Evolutionary conservation across 2,329 filamentous ascomycete species (phyloP).

Genomic region (Neophaeococcomyces mojaviensis): DNA sequence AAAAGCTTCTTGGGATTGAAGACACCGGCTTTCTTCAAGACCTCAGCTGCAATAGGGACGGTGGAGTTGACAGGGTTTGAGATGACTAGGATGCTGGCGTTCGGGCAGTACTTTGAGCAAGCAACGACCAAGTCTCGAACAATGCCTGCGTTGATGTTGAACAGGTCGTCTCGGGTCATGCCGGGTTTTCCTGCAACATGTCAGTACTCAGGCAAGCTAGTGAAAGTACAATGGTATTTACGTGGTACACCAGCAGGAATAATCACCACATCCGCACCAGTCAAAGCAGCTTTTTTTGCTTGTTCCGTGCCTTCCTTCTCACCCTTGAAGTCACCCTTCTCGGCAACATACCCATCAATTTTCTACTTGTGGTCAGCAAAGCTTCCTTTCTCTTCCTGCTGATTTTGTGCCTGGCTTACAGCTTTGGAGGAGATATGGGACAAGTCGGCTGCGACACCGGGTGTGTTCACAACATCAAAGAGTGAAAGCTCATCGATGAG

Average conservation of each 20-base stretch:
- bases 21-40: slow-evolving; percentile 84
- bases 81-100: slow-evolving; percentile 93
- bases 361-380: slow-evolving; percentile 49
- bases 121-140: slow-evolving; percentile 89
- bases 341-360: slow-evolving; percentile 80
- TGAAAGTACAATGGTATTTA: slow-evolving; percentile 42
- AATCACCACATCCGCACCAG: slow-evolving; percentile 89
- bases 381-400: neutral
- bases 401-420: slow-evolving; percentile 35
- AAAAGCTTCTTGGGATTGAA: slow-evolving; percentile 96
- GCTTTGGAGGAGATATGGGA: slow-evolving; percentile 93
- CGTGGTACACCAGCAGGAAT: slow-evolving; percentile 97
- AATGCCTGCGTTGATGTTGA: slow-evolving; percentile 99
- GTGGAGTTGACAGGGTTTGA: slow-evolving; percentile 99
- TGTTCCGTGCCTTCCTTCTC: slow-evolving; percentile 50
- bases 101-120: slow-evolving; percentile 78
- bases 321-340: slow-evolving; percentile 30
- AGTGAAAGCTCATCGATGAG: slow-evolving; percentile 87
- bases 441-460: slow-evolving; percentile 89
- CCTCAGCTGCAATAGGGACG: slow-evolving; percentile 93
- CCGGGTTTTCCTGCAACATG: slow-evolving; percentile 75
- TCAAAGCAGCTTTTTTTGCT: slow-evolving; percentile 80
- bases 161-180: slow-evolving; percentile 98
- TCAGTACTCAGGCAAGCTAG: slow-evolving; percentile 18
- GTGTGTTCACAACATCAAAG: slow-evolving; percentile 99